Evolutionary conservation across 495 filamentous ascomycete genomes (phyloP), one percentile per base, ranked within the genome.

Genomic region (Trichocladium uniseriatum): DNA sequence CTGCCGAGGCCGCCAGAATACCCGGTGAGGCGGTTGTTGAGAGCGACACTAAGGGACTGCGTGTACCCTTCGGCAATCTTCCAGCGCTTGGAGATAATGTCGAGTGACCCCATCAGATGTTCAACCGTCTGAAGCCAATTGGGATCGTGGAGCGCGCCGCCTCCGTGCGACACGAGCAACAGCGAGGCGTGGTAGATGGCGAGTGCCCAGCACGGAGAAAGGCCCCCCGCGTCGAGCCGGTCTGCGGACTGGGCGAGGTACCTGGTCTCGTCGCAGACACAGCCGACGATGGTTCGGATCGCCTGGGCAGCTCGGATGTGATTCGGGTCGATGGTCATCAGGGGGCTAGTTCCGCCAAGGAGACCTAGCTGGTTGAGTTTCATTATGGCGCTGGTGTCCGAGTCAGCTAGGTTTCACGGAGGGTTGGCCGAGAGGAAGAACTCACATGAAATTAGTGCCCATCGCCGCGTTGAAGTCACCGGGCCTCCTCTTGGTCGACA

Each of bases 401-500:
- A n/a, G n/a, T n/a, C n/a, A n/a, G n/a, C n/a, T n/a, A n/a, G n/a
- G n/a, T n/a, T n/a, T n/a, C n/a, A n/a, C n/a, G n/a, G n/a, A n/a
- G n/a, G n/a, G n/a, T n/a, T n/a, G n/a, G n/a, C n/a, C n/a, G n/a
- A n/a, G n/a, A n/a, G n/a, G n/a, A n/a, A n/a, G n/a, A n/a, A n/a
- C n/a, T n/a, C n/a, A n/a, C n/a, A 65, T 61, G 47, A 59, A 56
- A 46, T 61, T 59, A 8, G 60, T 58, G 5, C 53, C 57, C 31
- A 65, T 45, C 35, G 57, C 57, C 15, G 54, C 56, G 38, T 48
- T 50, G 7, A 55, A 50, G 19, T 56, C 55, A 14, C 58, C 48
- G 15, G 28, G 43, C 32, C 42, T 51, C 49, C 52, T 55, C 35
- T 43, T 55, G 10, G 18, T 27, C 0, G 47, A 40, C n/a, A 49